Base-by-base conservation (phyloP, 2,329 filamentous ascomycete species). In the Berkeleyomyces basicola region DNA sequence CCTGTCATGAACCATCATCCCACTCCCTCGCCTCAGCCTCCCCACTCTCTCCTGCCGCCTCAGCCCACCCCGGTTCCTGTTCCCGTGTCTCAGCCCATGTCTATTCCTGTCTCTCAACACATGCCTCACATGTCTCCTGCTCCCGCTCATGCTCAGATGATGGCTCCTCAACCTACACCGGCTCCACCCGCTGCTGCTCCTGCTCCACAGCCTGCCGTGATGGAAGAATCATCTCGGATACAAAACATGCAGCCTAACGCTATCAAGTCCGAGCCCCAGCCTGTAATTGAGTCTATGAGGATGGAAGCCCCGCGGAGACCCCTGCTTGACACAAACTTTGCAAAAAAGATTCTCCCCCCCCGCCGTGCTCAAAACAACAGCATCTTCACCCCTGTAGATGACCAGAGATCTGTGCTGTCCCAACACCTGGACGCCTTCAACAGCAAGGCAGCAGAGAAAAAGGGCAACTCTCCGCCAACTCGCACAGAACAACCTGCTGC, bases 361-460 rank as follows among this genome's bases (percentile, higher is more conserved):
- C 85, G 88, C 11, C 59, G 63, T 7, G 37, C 60, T 9, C 63
- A 42, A 91, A 91, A 71, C 86, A 86, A 31, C 86, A 91, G 71
- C 72, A 97, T 99, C 65, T 97, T 97, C 71, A 99, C 93, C 0
- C 93, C 93, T 0, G 95, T 99, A 66, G 93, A 97, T 69, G 91
- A 96, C 71, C 90, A 87, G 68, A 82, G 88, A 58, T 96, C 91
- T 1, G 86, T 96, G 64, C 75, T 96, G 51, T 90, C 89, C 10
- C 88, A 92, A 67, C 90, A 96, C 71, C 85, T 88, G 66, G 84
- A 83, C 14, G 82, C 81, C 1, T 86, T 87, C 67, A 53, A 37
- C 53, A 79, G 82, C 7, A 78, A 81, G 2, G 82, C 83, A 58
- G 72, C 78, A 14, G 62, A 63, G 4, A 59, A 53, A 36, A 66